Conservation (phyloP, 768 basidiomycete species). For the Gloeopeniophorella convolvens region DNA sequence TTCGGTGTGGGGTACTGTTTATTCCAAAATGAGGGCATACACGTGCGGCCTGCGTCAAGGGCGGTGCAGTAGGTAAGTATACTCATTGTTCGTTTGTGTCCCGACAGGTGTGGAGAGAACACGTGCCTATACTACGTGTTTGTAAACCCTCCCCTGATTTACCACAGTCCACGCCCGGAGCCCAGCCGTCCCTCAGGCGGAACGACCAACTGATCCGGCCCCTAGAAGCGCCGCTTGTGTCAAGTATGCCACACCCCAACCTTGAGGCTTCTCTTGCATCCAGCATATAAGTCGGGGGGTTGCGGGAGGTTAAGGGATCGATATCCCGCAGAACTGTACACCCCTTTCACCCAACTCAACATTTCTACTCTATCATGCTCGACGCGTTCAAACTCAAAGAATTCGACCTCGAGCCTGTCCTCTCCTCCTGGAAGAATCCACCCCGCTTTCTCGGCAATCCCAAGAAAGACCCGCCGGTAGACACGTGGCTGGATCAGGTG, state of each 20-base stretch:
- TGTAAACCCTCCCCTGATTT: conserved; percentile 1
- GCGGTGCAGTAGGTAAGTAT: conserved; percentile 6
- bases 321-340: conserved; percentile 1
- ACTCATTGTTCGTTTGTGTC: not conserved
- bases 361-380: conserved; percentile 35
- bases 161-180: conserved; percentile 11
- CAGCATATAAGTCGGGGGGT: conserved; percentile 5
- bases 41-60: conserved; percentile 8
- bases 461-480: conserved; percentile 62
- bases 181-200: conserved; percentile 3
- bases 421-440: conserved; percentile 56
- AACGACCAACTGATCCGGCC: not conserved
- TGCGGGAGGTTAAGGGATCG: not conserved
- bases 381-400: conserved; percentile 77
- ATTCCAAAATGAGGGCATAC: not conserved
- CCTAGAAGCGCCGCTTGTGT: not conserved
- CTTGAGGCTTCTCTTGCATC: conserved; percentile 9
- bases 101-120: conserved; percentile 5
- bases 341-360: not conserved
- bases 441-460: conserved; percentile 62
- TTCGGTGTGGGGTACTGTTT: not conserved
- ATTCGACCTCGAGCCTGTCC: conserved; percentile 65
- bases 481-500: conserved; percentile 68
- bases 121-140: conserved; percentile 4
- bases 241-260: conserved; percentile 7